Percentiles rank a stretch among this genome's conserved stretches.
Conservation (phyloP, 1,284 basidiomycete species). For the Hypsizygus ulmarius region DNA sequence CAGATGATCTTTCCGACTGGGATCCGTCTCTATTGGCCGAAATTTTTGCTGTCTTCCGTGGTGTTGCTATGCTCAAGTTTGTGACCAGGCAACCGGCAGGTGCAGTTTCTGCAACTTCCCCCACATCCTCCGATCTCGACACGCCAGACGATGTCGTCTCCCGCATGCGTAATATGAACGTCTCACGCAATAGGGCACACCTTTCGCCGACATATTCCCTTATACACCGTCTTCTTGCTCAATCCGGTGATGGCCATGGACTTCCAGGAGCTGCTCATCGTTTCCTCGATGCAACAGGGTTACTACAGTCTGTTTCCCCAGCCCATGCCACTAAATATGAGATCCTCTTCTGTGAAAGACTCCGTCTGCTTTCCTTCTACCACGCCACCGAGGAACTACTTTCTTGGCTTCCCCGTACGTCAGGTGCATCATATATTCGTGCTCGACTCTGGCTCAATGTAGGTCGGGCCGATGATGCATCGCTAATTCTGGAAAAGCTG, state of each 20-base stretch:
- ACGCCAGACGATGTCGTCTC: slow-evolving; percentile 62
- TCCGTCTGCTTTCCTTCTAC: slow-evolving; percentile 66
- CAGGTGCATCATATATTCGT: slow-evolving; percentile 72
- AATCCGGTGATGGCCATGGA: slow-evolving; percentile 41
- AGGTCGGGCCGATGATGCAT: slow-evolving; percentile 76
- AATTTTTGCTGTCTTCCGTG: slow-evolving; percentile 75
- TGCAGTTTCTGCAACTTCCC: slow-evolving; percentile 28
- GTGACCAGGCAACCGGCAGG: slow-evolving; percentile 57
- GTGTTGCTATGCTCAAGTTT: slow-evolving; percentile 64
- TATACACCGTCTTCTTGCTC: slow-evolving; percentile 63
- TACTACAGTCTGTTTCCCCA: slow-evolving; percentile 64
- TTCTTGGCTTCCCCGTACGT: slow-evolving; percentile 73
- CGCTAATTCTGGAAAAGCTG: slow-evolving; percentile 69
- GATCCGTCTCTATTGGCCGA: slow-evolving; percentile 66
- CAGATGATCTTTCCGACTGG: slow-evolving; percentile 58
- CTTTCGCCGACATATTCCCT: slow-evolving; percentile 64
- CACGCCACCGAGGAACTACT: slow-evolving; percentile 63
- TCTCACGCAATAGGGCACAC: slow-evolving; percentile 50
- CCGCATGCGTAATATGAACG: slow-evolving; percentile 68
- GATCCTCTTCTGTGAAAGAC: slow-evolving; percentile 65
- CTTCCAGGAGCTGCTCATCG: slow-evolving; percentile 62
- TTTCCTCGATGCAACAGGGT: slow-evolving; percentile 62
- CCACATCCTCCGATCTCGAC: slow-evolving; percentile 28
- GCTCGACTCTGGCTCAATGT: slow-evolving; percentile 67
- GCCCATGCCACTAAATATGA: slow-evolving; percentile 65